Evolutionary conservation across 2,329 filamentous ascomycete genomes (phyloP).

Genomic region (Lachnellula cervina): DNA sequence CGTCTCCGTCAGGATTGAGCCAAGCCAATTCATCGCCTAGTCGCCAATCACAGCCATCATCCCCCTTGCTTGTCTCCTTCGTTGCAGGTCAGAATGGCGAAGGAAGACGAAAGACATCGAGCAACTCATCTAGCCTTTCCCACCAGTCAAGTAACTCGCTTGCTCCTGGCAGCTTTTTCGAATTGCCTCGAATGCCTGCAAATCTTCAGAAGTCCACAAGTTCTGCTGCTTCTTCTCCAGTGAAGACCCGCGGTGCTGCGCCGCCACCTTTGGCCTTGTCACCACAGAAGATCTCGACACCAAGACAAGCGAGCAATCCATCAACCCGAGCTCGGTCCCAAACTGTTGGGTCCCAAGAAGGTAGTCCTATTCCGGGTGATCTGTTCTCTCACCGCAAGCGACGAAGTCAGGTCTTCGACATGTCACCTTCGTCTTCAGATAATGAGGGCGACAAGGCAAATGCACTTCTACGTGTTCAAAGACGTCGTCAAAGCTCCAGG

Average conservation of each 20-base stretch:
- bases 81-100: slow-evolving; percentile 79
- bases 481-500: slow-evolving; percentile 91
- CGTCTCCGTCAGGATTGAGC: slow-evolving; percentile 76
- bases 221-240: slow-evolving; percentile 47
- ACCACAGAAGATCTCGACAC: slow-evolving; percentile 60
- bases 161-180: slow-evolving; percentile 67
- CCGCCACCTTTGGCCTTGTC: slow-evolving; percentile 49
- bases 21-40: slow-evolving; percentile 84
- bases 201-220: slow-evolving; percentile 57
- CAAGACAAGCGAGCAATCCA: slow-evolving; percentile 55
- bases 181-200: slow-evolving; percentile 60
- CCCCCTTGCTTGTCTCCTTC: slow-evolving; percentile 93
- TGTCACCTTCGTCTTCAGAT: slow-evolving; percentile 95
- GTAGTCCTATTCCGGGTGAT: slow-evolving; percentile 66
- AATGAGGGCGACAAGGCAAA: slow-evolving; percentile 93
- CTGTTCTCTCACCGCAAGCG: slow-evolving; percentile 76
- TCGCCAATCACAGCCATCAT: slow-evolving; percentile 77
- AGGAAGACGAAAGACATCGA: slow-evolving; percentile 81
- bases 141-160: slow-evolving; percentile 68
- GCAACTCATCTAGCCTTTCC: slow-evolving; percentile 77
- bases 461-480: slow-evolving; percentile 83
- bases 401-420: slow-evolving; percentile 89
- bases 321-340: slow-evolving; percentile 76
- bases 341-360: slow-evolving; percentile 91
- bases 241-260: slow-evolving; percentile 47